phyloP scores from a whole-genome alignment of 2,329 filamentous ascomycete genomes.

The Teratosphaeria gauchensis region DNA sequence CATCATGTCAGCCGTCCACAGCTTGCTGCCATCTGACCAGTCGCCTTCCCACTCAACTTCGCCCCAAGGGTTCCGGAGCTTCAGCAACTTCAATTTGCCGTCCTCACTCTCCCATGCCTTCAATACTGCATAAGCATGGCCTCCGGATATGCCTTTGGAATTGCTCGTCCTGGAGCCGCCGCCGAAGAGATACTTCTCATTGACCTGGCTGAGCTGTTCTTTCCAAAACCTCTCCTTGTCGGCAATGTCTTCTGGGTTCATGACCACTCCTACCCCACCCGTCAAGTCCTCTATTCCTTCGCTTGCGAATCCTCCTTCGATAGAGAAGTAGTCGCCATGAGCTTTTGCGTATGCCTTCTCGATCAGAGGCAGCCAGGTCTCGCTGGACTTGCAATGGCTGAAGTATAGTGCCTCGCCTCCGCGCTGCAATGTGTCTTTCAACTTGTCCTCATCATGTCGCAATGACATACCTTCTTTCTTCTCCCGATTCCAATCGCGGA shows the following conservation, averaged over 20 bases:
- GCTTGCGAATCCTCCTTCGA: slow-evolving; percentile 63
- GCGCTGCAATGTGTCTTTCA: slow-evolving; percentile 49
- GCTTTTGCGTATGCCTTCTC: slow-evolving; percentile 81
- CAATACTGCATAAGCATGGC: slow-evolving; percentile 54
- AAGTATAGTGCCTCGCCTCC: slow-evolving; percentile 72
- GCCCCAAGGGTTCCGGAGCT: slow-evolving; percentile 68
- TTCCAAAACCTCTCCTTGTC: slow-evolving; percentile 77
- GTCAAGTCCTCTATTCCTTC: slow-evolving; percentile 52
- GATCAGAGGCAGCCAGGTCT: slow-evolving; percentile 72
- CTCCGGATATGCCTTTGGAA: slow-evolving; percentile 46
- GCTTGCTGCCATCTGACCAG: slow-evolving; percentile 73
- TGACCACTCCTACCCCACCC: slow-evolving; percentile 41
- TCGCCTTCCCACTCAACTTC: slow-evolving; percentile 70
- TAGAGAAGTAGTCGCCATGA: slow-evolving; percentile 67
- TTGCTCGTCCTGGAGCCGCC: slow-evolving; percentile 39
- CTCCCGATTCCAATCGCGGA: slow-evolving; percentile 18
- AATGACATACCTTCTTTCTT: slow-evolving; percentile 16
- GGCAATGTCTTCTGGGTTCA: slow-evolving; percentile 61
- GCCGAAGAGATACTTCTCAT: slow-evolving; percentile 70
- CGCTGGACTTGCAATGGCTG: slow-evolving; percentile 64
- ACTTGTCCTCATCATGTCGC: slow-evolving; percentile 31
- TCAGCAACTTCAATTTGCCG: slow-evolving; percentile 33
- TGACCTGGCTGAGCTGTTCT: slow-evolving; percentile 69
- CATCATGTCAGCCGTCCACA: slow-evolving; percentile 77
- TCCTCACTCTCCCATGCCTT: slow-evolving; percentile 33